Percentiles rank a stretch among this genome's conserved stretches.
Evolutionary conservation across 768 basidiomycete genomes (phyloP).

Genomic region (Gloeostereum incarnatum): DNA sequence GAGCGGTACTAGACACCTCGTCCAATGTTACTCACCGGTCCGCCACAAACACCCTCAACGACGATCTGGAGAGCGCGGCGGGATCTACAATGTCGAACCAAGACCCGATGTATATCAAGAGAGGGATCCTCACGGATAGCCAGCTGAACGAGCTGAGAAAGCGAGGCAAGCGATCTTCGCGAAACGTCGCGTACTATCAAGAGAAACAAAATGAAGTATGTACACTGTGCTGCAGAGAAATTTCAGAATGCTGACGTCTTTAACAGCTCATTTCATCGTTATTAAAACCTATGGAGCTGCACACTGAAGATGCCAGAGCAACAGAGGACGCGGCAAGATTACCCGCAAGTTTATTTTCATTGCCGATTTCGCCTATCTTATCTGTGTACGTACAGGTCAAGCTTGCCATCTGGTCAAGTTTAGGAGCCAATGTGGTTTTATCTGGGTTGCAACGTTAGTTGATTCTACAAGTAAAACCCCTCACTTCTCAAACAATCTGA

Average conservation of each 20-base stretch:
- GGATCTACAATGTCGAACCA: no score
- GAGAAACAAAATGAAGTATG: slow-evolving; percentile 61
- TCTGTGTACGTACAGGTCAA: slow-evolving; percentile 46
- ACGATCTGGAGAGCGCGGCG: no score
- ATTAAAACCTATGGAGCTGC: slow-evolving; percentile 85
- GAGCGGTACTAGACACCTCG: no score
- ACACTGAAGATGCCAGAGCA: slow-evolving; percentile 72
- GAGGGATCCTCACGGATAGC: no score
- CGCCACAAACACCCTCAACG: no score
- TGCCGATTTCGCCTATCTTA: background rate
- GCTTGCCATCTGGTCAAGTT: slow-evolving; percentile 79
- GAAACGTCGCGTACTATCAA: slow-evolving; percentile 63
- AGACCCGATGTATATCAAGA: no score
- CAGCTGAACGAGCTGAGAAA: no score
- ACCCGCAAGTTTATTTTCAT: slow-evolving; percentile 35
- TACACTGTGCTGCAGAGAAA: slow-evolving; percentile 1
- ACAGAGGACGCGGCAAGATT: slow-evolving; percentile 60
- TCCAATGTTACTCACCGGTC: no score
- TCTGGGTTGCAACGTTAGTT: slow-evolving; percentile 60
- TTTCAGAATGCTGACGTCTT: slow-evolving; percentile 4
- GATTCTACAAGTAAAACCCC: slow-evolving; percentile 1
- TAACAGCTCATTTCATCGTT: slow-evolving; percentile 74
- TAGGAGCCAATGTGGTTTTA: slow-evolving; percentile 67
- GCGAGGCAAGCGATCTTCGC: no score
- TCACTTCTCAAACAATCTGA: slow-evolving; percentile 3